Evolutionary conservation across 1,284 basidiomycete genomes (phyloP).

Genomic region (Xerocomus nothofagi): DNA sequence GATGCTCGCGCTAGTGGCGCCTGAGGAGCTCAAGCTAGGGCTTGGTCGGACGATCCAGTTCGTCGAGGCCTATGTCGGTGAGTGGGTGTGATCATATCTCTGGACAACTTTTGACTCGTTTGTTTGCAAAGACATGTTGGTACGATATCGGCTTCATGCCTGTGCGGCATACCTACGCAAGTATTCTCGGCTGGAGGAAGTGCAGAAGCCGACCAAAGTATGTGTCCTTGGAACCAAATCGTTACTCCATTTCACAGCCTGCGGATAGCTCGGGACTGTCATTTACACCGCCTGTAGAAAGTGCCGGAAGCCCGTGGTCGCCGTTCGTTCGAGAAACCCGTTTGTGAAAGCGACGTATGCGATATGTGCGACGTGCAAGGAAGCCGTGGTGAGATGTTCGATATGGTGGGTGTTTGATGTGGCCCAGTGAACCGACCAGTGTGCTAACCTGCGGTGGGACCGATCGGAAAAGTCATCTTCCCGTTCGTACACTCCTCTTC

Average conservation of each 20-base stretch:
- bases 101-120: neutral
- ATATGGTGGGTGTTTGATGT: constrained; percentile 61
- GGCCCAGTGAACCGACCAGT: no score
- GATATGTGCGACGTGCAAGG: constrained; percentile 56
- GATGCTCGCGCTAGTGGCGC: constrained; percentile 60
- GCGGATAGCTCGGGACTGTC: constrained; percentile 58
- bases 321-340: constrained; percentile 28
- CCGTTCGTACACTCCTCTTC: constrained; percentile 65
- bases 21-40: constrained; percentile 52
- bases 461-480: constrained; percentile 61
- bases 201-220: constrained; percentile 54
- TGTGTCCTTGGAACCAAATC: constrained; percentile 10
- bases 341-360: constrained; percentile 42
- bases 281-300: constrained; percentile 66
- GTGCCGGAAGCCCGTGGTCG: constrained; percentile 59
- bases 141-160: constrained; percentile 57
- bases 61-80: constrained; percentile 72
- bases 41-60: constrained; percentile 49
- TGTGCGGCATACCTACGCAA: constrained; percentile 73
- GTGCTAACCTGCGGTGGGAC: constrained; percentile 7
- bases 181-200: constrained; percentile 48
- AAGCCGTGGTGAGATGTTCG: constrained; percentile 52
- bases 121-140: constrained; percentile 52
- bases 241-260: neutral
- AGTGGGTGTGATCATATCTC: constrained; percentile 1